Evolutionary conservation across 2,329 filamentous ascomycete genomes (phyloP).

Genomic region (Cephalotrichum gorgonifer): DNA sequence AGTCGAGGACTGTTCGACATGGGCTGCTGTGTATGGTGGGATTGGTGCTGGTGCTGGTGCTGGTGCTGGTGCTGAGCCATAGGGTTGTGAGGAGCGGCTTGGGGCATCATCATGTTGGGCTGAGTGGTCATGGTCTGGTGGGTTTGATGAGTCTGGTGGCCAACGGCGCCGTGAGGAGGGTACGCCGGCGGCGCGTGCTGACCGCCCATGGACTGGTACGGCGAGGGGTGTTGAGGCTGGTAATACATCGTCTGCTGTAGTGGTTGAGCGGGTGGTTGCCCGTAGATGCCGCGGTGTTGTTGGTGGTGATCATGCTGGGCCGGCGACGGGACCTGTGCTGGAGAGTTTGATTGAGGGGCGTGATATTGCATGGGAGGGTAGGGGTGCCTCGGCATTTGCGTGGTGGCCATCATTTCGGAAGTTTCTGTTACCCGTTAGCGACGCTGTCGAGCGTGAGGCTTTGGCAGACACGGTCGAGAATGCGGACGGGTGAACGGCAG

Average conservation of each 20-base stretch:
- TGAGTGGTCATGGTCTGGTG: conserved; percentile 54
- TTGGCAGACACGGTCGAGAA: conserved; percentile 9
- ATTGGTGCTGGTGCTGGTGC: conserved; percentile 10
- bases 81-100: conserved; percentile 44
- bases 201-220: conserved; percentile 56
- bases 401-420: conserved; percentile 58
- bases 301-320: conserved; percentile 89
- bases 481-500: conserved; percentile 1
- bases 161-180: conserved; percentile 42
- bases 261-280: conserved; percentile 67
- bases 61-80: conserved; percentile 42
- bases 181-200: conserved; percentile 52
- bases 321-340: conserved; percentile 82
- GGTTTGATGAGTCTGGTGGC: conserved; percentile 28
- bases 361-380: conserved; percentile 89
- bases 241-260: conserved; percentile 77
- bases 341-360: conserved; percentile 90
- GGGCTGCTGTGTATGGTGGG: conserved; percentile 33
- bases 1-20: conserved; percentile 53
- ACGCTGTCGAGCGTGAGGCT: not conserved
- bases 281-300: conserved; percentile 80
- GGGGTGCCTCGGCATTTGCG: conserved; percentile 60
- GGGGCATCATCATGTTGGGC: conserved; percentile 57
- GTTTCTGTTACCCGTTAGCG: conserved; percentile 30
- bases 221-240: conserved; percentile 42